Evolutionary conservation across 2,329 filamentous ascomycete genomes (phyloP), one percentile per base, ranked within the genome.

Genomic region (Pseudocercospora ulei): DNA sequence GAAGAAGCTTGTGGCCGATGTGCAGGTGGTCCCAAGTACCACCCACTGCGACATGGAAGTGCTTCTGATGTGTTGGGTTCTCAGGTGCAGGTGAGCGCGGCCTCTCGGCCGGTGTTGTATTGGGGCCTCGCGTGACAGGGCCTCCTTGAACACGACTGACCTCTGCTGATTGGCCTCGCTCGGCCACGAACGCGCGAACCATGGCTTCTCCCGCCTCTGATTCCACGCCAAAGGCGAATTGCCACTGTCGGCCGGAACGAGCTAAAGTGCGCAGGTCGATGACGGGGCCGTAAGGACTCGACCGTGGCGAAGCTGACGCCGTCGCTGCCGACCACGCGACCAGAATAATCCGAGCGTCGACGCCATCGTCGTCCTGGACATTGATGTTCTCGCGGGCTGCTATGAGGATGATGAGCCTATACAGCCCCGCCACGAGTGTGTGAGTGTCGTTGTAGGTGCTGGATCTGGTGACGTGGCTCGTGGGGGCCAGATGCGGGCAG

Each of bases 21-120:
- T 98, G 90, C 13, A 98, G 72, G 62, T 96, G 86, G 60, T 98
- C 90, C 63, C 96, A 98, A 0, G 90, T 98, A 6, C 90, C 90
- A 18, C 88, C 90, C 7, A 96, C 75, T 36, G 80, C 83, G 34
- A 92, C 80, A 8, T 75, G 71, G 43, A 68, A 64, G 58, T 82
- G 73, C 26, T 61, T 54, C 14, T 48, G 16, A 7, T 41, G 38
- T 19, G 29, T 16, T 7, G 33, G 25, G 13, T 30, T 29, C 9
- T 22, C 12, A 8, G 47, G 29, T 19, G 39, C 36, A 13, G 43
- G 37, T 3, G 25, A 7, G 23, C 29, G 27, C 7, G 36, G n/a
- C 8, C 30, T 22, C 3, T 24, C 28, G 12, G 20, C 33, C 2
- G 39, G 33, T n/a, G 38, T 18, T 20, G 39, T 18, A 3, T 36